These are phyloP conservation scores for Apiotrichum laibachii DNA, from an alignment of 1,284 basidiomycete species.

Conservation along the genomic window DNA sequence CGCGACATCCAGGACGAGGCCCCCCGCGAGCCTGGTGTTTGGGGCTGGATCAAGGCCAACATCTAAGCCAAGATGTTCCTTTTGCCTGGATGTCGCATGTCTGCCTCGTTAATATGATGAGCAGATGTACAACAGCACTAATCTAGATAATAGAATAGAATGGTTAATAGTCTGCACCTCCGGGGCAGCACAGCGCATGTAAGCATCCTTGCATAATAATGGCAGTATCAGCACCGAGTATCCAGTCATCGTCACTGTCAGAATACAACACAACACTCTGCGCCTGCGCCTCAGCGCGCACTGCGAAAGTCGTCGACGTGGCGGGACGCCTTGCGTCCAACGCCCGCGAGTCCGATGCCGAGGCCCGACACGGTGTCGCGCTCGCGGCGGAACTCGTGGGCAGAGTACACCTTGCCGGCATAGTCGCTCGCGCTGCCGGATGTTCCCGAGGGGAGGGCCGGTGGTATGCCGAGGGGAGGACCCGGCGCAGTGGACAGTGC, in stretches of 20 bases:
- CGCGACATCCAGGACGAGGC: neutral
- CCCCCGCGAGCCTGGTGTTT: slow-evolving; percentile 29
- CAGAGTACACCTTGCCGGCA: slow-evolving; percentile 26
- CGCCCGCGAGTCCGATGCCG: slow-evolving; percentile 15
- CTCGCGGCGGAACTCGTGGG: slow-evolving; percentile 25
- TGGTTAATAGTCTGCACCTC: too few species aligned
- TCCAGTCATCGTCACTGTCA: too few species aligned
- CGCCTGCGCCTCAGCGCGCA: slow-evolving; percentile 1
- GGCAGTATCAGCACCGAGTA: too few species aligned
- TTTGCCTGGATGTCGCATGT: too few species aligned
- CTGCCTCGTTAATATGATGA: too few species aligned
- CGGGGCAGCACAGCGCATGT: too few species aligned
- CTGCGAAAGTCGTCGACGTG: slow-evolving; percentile 27
- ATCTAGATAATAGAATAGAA: too few species aligned
- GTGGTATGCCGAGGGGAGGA: slow-evolving; percentile 20
- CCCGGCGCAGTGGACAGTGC: slow-evolving; percentile 7
- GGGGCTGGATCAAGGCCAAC: slow-evolving; percentile 25
- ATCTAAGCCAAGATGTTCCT: neutral
- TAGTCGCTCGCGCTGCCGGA: slow-evolving; percentile 19
- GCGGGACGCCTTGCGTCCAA: slow-evolving; percentile 21
- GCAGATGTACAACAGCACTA: too few species aligned
- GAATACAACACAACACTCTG: too few species aligned
- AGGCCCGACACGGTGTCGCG: slow-evolving; percentile 19
- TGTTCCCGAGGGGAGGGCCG: slow-evolving; percentile 1
- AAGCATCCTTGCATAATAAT: too few species aligned